Percentiles rank a stretch among this genome's conserved stretches.
Evolutionary conservation across 2,329 filamentous ascomycete genomes (phyloP).

Genomic region (Fusarium sp.): DNA sequence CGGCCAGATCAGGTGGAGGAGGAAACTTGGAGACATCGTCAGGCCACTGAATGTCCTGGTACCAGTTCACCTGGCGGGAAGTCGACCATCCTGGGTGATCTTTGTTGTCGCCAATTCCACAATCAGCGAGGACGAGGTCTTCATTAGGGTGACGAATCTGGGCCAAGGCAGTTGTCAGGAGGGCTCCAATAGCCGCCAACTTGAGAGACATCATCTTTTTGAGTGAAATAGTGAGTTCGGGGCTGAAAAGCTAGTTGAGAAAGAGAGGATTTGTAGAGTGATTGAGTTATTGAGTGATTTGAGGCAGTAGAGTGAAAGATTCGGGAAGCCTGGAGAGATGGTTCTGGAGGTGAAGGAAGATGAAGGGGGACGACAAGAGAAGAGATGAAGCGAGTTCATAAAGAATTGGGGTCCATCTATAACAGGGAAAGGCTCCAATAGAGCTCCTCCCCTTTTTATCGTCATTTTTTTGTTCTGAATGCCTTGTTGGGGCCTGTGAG

Average conservation of each 20-base stretch:
- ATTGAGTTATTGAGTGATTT: neutral
- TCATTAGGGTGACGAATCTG: constrained; percentile 51
- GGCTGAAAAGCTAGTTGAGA: neutral
- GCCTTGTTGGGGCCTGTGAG: constrained; percentile 10
- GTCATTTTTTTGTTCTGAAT: neutral
- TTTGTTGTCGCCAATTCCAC: constrained; percentile 59
- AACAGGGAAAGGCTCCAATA: neutral
- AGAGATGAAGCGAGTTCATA: neutral
- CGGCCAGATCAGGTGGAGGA: constrained; percentile 55
- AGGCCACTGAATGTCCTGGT: constrained; percentile 56
- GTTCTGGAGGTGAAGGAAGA: constrained; percentile 12
- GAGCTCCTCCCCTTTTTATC: neutral
- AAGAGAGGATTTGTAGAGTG: neutral
- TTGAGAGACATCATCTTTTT: constrained; percentile 47
- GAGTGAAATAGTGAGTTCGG: neutral
- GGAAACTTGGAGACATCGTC: constrained; percentile 53
- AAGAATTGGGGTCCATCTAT: neutral
- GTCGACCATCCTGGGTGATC: constrained; percentile 58
- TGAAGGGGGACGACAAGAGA: constrained; percentile 9
- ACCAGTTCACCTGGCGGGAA: constrained; percentile 61
- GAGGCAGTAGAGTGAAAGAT: neutral
- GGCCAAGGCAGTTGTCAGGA: constrained; percentile 41
- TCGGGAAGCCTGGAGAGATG: neutral
- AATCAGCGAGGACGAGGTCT: constrained; percentile 58
- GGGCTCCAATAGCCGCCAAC: constrained; percentile 42